Evolutionary conservation across 2,329 filamentous ascomycete genomes (phyloP).

Genomic region (Fusarium piperis): DNA sequence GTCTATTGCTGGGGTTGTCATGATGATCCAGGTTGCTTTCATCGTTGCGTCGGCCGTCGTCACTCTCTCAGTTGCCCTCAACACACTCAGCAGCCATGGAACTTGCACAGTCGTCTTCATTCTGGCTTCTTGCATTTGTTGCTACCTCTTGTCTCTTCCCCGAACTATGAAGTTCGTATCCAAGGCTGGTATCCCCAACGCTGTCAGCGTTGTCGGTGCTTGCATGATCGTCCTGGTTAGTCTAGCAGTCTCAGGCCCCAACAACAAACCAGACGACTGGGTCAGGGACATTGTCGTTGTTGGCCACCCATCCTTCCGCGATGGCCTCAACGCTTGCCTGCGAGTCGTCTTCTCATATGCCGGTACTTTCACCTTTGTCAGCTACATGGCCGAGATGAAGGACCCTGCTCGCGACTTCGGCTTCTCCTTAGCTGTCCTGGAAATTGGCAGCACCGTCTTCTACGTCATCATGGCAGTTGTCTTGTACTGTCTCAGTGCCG

Average conservation of each 20-base stretch:
- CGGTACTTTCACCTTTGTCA: conserved; percentile 41
- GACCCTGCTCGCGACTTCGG: conserved; percentile 35
- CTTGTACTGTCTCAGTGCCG: conserved; percentile 37
- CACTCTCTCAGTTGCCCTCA: conserved; percentile 32
- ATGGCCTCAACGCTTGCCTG: conserved; percentile 37
- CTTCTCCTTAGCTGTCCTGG: conserved; percentile 32
- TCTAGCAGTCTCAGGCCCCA: conserved; percentile 29
- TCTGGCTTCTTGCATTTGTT: conserved; percentile 24
- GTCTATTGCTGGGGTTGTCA: conserved; percentile 28
- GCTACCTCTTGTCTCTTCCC: conserved; percentile 29
- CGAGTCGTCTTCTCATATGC: conserved; percentile 41
- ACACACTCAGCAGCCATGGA: conserved; percentile 34
- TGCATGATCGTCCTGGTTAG: conserved; percentile 35
- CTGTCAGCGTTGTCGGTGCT: conserved; percentile 31
- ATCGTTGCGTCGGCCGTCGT: conserved; percentile 34
- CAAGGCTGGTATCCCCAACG: conserved; percentile 34
- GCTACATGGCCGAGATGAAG: conserved; percentile 42
- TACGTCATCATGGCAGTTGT: conserved; percentile 39
- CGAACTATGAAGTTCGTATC: conserved; percentile 41
- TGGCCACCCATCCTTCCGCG: conserved; percentile 33
- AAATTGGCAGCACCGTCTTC: conserved; percentile 38
- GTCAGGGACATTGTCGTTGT: conserved; percentile 30
- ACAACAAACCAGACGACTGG: conserved; percentile 28
- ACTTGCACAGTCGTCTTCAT: conserved; percentile 36
- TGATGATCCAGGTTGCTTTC: conserved; percentile 38